Base-by-base conservation (phyloP, 768 basidiomycete species). In the Naganishia vaughanmartiniae region DNA sequence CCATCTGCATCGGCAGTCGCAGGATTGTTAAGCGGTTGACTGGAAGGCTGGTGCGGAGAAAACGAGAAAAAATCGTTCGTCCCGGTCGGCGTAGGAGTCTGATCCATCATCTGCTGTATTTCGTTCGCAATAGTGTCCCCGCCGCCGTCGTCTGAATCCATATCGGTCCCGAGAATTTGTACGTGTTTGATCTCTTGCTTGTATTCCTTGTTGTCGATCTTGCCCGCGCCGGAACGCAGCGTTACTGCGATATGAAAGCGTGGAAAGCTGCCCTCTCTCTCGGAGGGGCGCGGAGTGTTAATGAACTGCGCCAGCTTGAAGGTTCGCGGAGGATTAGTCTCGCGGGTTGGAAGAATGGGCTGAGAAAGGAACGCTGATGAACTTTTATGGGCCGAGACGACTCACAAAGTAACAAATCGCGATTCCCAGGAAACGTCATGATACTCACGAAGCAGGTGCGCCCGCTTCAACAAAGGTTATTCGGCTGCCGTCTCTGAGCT, bases 31-130 rank as follows among this genome's bases (percentile, higher is more conserved):
- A 63, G 39, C 10, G 60, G 60, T 30, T 63, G 60, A 63, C 60
- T 63, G 42, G 39, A 42, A 21, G 60, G 42, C 19, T 12, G 11
- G 4, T 17, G 15, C 28, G 60, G 60, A 21, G 60, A 63, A 45
- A 63, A 63, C 60, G 60, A 63, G 39, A 63, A 63, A 17, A 42
- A 15, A 26, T 63, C 60, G 60, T 42, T 63, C 30, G 42, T 26
- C 12, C 60, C 60, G 42, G 60, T 63, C 36, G 60, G 60, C 39
- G 60, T 63, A 11, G 60, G 60, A 46, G 60, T 63, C n/a, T 63
- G 60, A 45, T 63, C 60, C 60, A 63, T 63, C 60, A 63, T 26
- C 60, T 63, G 60, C 60, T 63, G 60, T 42, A 63, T 63, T 51
- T 51, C 48, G n/a, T 51, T 21, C 7, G 48, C 24, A 26, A n/a